These are phyloP conservation scores for Citrus unshiu DNA, from an alignment of 345 rosid genomes.

Conservation along the genomic window DNA sequence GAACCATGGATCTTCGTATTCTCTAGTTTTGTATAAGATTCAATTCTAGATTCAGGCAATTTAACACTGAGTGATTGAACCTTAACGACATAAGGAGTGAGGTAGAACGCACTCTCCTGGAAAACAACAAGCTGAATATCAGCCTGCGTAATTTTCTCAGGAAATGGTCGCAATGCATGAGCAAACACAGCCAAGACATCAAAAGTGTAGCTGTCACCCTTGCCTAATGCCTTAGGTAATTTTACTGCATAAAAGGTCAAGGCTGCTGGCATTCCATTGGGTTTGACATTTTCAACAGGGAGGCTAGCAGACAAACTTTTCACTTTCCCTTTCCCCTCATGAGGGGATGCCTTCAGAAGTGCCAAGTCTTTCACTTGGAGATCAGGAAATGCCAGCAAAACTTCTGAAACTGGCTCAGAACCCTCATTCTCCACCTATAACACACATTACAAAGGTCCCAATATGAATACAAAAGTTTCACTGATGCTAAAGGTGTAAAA, in stretches of 20 bases:
- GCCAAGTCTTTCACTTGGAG: constrained; percentile 65
- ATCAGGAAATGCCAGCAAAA: constrained; percentile 69
- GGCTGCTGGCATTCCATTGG: constrained; percentile 55
- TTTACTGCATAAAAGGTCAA: constrained; percentile 54
- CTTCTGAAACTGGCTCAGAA: constrained; percentile 58
- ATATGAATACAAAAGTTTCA: not conserved
- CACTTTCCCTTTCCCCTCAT: constrained; percentile 68
- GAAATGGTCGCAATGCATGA: constrained; percentile 64
- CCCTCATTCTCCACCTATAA: constrained; percentile 72
- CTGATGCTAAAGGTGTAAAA: not conserved
- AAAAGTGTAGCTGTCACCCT: constrained; percentile 58
- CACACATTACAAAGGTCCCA: not conserved
- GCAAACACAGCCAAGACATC: constrained; percentile 65
- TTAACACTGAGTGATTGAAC: constrained; percentile 69
- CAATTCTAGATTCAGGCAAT: constrained; percentile 68
- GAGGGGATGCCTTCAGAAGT: constrained; percentile 44
- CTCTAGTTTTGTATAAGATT: constrained; percentile 75
- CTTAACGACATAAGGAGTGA: constrained; percentile 72
- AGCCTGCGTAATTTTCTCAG: constrained; percentile 81
- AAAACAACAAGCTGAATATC: constrained; percentile 83
- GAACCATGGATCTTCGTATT: constrained; percentile 58
- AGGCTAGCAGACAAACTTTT: constrained; percentile 44
- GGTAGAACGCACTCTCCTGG: constrained; percentile 72
- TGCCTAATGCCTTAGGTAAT: constrained; percentile 52
- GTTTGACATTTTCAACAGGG: constrained; percentile 36